Base-by-base conservation (phyloP, 2,329 filamentous ascomycete species). In the Talaromyces sp. region DNA sequence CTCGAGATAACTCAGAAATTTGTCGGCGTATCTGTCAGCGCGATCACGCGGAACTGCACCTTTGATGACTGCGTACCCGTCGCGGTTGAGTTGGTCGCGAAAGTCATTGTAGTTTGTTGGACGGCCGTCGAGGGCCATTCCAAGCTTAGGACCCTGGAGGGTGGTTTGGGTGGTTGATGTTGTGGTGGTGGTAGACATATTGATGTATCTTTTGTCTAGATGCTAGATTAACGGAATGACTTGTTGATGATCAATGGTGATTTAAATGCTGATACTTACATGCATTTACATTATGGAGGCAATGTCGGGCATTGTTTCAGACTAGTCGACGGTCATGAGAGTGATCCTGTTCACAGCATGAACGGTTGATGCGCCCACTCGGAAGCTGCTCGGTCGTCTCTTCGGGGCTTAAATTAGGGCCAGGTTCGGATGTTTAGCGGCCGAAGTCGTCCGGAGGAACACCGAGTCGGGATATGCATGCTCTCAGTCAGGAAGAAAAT, bases 61-160 rank as follows among this genome's bases (percentile, higher is more conserved):
- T 19, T 61, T 50, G 27, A 61, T 37, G 22, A 61, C 35, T 22
- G 50, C 41, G 27, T 43, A 61, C 9, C 43, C 43, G 43, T 80
- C 70, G 41, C 72, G 71, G 68, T 77, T 72, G 63, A 82, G 78
- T n/a, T 83, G 64, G 70, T 81, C 68, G 67, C 80, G 63, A 79
- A 79, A 70, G 75, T 80, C 70, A 69, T 76, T 69, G 74, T 75
- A 67, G 10, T 58, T 43, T 58, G 37, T 63, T 33, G 47, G 33
- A 27, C 31, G 35, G 17, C 61, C 61, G 15, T 56, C 43, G 33
- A 62, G 31, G 15, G 31, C 47, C 39, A 45, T 50, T 17, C 35
- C 31, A 1, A 25, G 2, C 15, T 62, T 25, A 17, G 31, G 59
- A 9, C 22, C 47, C 19, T 50, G 43, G 17, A 39, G 35, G 27